phyloP scores from a whole-genome alignment of 2,329 filamentous ascomycete genomes.

The Metarhizium humberi region DNA sequence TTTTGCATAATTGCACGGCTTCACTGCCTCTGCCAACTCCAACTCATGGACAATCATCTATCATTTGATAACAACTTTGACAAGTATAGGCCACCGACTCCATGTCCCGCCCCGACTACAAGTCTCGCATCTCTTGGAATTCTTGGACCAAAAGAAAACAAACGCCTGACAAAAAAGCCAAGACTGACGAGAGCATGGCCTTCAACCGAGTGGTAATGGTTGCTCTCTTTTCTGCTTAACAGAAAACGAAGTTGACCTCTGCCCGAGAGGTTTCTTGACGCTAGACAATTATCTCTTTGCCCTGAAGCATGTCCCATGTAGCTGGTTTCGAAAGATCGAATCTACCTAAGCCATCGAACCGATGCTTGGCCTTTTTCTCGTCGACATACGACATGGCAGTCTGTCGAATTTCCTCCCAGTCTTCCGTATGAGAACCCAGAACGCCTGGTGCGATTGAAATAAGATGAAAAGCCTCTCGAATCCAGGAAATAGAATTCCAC shows the following conservation, averaged over 20 bases:
- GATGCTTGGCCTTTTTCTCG: slow-evolving; percentile 5
- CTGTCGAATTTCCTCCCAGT: slow-evolving; percentile 6
- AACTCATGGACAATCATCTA: not conserved
- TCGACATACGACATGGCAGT: slow-evolving; percentile 7
- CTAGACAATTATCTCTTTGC: slow-evolving; percentile 3
- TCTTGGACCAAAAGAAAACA: no score
- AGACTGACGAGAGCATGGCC: not conserved
- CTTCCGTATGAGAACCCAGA: slow-evolving; percentile 1
- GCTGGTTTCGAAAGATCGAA: slow-evolving; percentile 4
- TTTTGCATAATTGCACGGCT: not conserved
- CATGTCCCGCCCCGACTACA: not conserved
- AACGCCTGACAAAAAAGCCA: not conserved
- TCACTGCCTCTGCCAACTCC: not conserved
- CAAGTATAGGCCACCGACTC: not conserved
- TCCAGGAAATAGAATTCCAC: slow-evolving; percentile 7
- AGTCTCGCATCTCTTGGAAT: no score
- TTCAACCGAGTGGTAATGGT: no score
- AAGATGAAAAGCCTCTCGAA: slow-evolving; percentile 5
- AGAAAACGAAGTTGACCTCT: not conserved
- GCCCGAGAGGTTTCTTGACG: not conserved
- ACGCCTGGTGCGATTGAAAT: not conserved
- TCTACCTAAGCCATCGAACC: slow-evolving; percentile 5
- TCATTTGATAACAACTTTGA: not conserved
- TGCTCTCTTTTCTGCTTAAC: not conserved
- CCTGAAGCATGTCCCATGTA: slow-evolving; percentile 7